Conservation (phyloP, 2,329 filamentous ascomycete species). For the Bipolaris sorokiniana region DNA sequence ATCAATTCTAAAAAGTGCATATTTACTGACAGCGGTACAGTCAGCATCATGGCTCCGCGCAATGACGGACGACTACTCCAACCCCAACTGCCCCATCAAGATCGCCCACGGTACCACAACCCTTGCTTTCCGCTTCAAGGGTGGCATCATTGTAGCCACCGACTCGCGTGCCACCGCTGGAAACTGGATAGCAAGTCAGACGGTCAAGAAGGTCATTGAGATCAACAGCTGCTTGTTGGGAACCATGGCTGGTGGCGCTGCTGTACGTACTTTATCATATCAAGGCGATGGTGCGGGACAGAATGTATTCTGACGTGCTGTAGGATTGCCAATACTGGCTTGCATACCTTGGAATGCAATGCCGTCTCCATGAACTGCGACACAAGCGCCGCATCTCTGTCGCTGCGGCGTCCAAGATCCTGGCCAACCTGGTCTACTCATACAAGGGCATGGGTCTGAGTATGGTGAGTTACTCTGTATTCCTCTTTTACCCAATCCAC, state of each 20-base stretch:
- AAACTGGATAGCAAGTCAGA: conserved; percentile 99
- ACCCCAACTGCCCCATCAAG: conserved; percentile 98
- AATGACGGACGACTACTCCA: conserved; percentile 95
- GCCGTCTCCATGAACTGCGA: conserved; percentile 96
- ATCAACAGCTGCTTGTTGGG: conserved; percentile 93
- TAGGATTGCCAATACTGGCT: conserved; percentile 99
- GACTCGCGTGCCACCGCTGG: conserved; percentile 96
- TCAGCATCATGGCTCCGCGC: conserved; percentile 94
- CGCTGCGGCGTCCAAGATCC: conserved; percentile 95
- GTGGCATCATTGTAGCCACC: conserved; percentile 96
- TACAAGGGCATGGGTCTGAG: conserved; percentile 99
- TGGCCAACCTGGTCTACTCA: conserved; percentile 95
- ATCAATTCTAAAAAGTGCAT: not conserved
- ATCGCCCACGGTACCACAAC: conserved; percentile 99
- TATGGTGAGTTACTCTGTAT: conserved; percentile 63
- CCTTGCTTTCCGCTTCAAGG: conserved; percentile 96
- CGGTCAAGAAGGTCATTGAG: conserved; percentile 99
- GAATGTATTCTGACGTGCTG: conserved; percentile 22
- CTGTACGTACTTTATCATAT: conserved; percentile 55
- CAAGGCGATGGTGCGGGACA: not conserved
- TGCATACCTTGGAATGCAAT: conserved; percentile 98
- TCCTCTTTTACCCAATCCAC: not conserved
- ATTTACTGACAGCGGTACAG: conserved; percentile 56
- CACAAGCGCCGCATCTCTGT: conserved; percentile 99
- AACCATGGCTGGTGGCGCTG: conserved; percentile 97